Base-by-base conservation (phyloP, 192 early-diverging fungal species). In the Podila horticola region DNA sequence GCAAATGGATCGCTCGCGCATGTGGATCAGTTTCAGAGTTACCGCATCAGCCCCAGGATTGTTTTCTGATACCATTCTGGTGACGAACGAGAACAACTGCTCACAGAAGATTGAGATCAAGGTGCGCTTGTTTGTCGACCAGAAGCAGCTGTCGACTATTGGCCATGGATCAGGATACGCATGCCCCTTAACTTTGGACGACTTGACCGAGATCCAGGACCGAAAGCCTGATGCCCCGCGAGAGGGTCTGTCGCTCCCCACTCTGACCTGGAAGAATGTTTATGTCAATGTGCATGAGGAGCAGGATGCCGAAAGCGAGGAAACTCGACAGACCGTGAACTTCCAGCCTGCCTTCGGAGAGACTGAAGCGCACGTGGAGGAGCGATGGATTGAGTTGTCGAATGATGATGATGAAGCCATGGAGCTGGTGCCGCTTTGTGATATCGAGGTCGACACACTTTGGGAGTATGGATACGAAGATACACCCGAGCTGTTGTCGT, bases 11-110 rank as follows among this genome's bases (percentile, higher is more conserved):
- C 67, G 71, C n/a, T 86, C 87, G 10, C 66, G 73, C 17, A 64
- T 84, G 24, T 69, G 83, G 34, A 88, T 95, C 57, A 84, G 77
- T 5, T 91, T 96, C 82, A 82, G 82, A 19, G 69, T 95, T 26
- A 82, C 70, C 2, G 79, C 88, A 28, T 74, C 84, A 6, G 76
- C 84, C 15, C 90, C 86, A 64, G 95, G 94, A 0, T 82, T 92
- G 15, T 72, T 91, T 5, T 83, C 85, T 17, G 90, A 93, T 57
- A 82, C 79, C 13, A 84, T 96, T 15, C 67, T 86, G n/a, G 87
- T 93, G 6, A 86, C 83, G 28, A 96, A 96, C 75, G 62, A 88
- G 38, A 90, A 94, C 75, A 94, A 95, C 66, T 84, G 87, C 6
- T 74, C 82, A 12, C 91, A 95, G 71, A 72, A 84, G 5, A 82